Percentiles rank a stretch among this genome's conserved stretches.
These are phyloP conservation scores for Wickerhamomyces pijperi DNA, from an alignment of 805 yeast species.

Conservation along the genomic window DNA sequence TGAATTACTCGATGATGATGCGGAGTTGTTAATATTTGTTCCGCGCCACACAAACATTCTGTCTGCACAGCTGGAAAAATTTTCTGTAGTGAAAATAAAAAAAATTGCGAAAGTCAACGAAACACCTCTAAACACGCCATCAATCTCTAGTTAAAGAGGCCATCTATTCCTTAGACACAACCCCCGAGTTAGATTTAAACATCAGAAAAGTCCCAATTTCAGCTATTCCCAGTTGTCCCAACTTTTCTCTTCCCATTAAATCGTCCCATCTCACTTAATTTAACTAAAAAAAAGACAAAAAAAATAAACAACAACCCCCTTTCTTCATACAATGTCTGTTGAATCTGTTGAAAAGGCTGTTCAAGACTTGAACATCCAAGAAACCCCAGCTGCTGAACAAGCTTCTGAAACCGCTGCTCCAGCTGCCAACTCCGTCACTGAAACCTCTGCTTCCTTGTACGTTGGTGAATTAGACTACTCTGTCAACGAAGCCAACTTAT, in stretches of 20 bases:
- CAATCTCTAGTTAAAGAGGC: background rate
- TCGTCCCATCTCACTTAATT: background rate
- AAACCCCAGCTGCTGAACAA: slow-evolving; percentile 10
- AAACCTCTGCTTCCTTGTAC: slow-evolving; percentile 75
- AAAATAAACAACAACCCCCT: slow-evolving; percentile 1
- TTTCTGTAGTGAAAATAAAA: too few species aligned
- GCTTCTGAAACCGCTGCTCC: slow-evolving; percentile 14
- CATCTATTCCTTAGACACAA: background rate
- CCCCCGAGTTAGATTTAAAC: background rate
- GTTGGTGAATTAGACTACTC: slow-evolving; percentile 94
- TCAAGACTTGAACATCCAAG: slow-evolving; percentile 32
- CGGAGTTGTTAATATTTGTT: too few species aligned
- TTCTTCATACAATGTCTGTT: slow-evolving; percentile 22
- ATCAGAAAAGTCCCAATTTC: background rate
- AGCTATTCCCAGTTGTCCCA: background rate
- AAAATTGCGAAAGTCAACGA: background rate
- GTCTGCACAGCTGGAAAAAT: too few species aligned
- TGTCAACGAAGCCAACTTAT: slow-evolving; percentile 88
- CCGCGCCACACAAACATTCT: too few species aligned
- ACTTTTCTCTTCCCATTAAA: background rate
- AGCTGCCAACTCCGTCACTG: slow-evolving; percentile 26
- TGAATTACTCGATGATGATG: too few species aligned
- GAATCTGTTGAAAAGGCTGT: slow-evolving; percentile 31
- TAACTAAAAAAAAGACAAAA: background rate
- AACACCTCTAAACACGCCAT: background rate